These are phyloP conservation scores for Botrytis fragariae DNA, from an alignment of 2,329 filamentous ascomycete species.

Conservation along the genomic window DNA sequence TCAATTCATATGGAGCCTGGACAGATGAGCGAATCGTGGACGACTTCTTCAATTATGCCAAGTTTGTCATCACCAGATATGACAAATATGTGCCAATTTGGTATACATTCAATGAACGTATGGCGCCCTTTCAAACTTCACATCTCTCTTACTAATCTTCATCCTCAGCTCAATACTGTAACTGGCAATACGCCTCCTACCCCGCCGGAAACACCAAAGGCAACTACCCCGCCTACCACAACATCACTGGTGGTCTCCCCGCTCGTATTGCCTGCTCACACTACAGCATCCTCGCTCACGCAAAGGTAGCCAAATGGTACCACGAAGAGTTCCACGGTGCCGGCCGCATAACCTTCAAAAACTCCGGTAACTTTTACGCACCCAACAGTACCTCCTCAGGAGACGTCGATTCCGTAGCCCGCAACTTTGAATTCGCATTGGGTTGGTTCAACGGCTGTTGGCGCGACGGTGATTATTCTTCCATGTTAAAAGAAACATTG, in stretches of 20 bases:
- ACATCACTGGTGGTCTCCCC: constrained; percentile 41
- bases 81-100: constrained; percentile 51
- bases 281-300: constrained; percentile 49
- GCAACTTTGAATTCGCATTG: constrained; percentile 46
- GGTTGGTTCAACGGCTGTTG: constrained; percentile 49
- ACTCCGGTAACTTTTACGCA: constrained; percentile 45
- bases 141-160: constrained; percentile 23
- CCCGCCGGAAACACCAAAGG: constrained; percentile 41
- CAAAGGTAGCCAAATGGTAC: constrained; percentile 52
- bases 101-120: constrained; percentile 56
- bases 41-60: constrained; percentile 53
- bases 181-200: constrained; percentile 48
- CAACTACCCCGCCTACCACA: constrained; percentile 47
- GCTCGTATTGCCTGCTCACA: constrained; percentile 47
- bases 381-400: constrained; percentile 41
- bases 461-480: constrained; percentile 50
- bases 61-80: constrained; percentile 51
- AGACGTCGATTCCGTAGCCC: constrained; percentile 35
- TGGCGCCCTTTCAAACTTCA: constrained; percentile 22
- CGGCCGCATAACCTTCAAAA: constrained; percentile 51
- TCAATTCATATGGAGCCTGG: constrained; percentile 45
- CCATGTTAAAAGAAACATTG: constrained; percentile 46
- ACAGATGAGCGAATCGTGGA: constrained; percentile 49
- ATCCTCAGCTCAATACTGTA: constrained; percentile 43
- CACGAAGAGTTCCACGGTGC: constrained; percentile 51